Evolutionary conservation across 768 basidiomycete genomes (phyloP), one percentile per base, ranked within the genome.

Genomic region (Paxillus involutus): DNA sequence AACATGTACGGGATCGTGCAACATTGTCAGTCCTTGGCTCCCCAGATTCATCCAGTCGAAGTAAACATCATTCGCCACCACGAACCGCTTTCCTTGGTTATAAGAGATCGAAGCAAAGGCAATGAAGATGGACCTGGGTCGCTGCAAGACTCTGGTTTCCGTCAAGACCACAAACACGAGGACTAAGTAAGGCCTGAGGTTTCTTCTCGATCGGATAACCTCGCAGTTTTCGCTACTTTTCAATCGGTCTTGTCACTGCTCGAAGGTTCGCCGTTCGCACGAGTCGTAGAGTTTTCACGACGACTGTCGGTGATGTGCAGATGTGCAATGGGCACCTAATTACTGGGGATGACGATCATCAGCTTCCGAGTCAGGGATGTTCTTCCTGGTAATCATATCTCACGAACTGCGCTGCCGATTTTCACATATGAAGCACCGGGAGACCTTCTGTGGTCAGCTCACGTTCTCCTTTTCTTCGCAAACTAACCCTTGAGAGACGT

Each of bases 341-440:
- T 6, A 26, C 26, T 6, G 5, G 26, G 26, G 26, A 3, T 26
- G 26, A 26, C 26, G 26, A 26, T 26, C 6, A 26, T 26, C 26
- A 26, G 26, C 26, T 26, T 26, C n/a, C n/a, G n/a, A n/a, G n/a
- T n/a, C 26, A 26, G 6, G 6, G 26, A 26, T 26, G 6, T 26
- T 26, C 26, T 26, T 26, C 26, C 26, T 26, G 26, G 26, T 26
- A 26, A 26, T 26, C 26, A 26, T 26, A 26, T 26, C 6, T 26
- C 6, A 26, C 26, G 26, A 26, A 26, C 26, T 26, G 26, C 4
- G 26, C 26, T 26, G 6, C 3, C 26, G 6, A 26, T 26, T 6
- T 21, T 26, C 4, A 24, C 5, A 24, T 85, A 3, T 77, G 72
- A 3, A 63, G 60, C 14, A 77, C 73, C 0, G 51, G 62, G 32